Base-by-base conservation (phyloP, 495 filamentous ascomycete species). In the Aspergillus asperescens region DNA sequence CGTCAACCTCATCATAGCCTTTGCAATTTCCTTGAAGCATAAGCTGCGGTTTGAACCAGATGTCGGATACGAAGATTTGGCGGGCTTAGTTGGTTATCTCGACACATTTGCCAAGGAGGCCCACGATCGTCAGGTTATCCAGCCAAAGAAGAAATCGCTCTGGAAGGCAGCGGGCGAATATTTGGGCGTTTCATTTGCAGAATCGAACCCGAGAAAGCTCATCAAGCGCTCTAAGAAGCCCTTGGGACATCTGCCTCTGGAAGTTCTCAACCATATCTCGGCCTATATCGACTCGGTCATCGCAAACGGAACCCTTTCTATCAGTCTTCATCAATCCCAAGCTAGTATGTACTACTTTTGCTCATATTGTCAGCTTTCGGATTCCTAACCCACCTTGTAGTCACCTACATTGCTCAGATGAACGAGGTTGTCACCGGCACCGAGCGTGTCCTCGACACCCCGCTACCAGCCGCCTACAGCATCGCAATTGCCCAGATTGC, bases 11-110 rank as follows among this genome's bases (percentile, higher is more conserved):
- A 77, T 93, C 52, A 77, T 89, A 15, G 88, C 87, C 2, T 95
- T 86, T 62, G 77, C 85, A 25, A 76, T 88, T 7, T 67, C 89
- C 0, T 75, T 92, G 44, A 94, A 92, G 63, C 89, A 92, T 72
- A 85, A 82, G 62, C 80, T 95, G n/a, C 87, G 90, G 20, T 91
- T 90, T 62, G 89, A 95, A 61, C 87, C 89, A 0, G 89, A 87
- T 65, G 81, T 85, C 18, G 82, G 84, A 49, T 92, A 94, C 60
- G 77, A 48, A 73, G 80, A 68, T 81, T 73, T 58, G 77, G 82
- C 52, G 78, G 84, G 55, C 50, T 62, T 72, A 15, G 57, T 58
- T 25, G 63, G 64, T 46, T 62, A 71, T 58, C 60, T 71, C 27
- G 65, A 75, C 23, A 75, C 73, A 0, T 90, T 87, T 40, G 88